Evolutionary conservation across 2,329 filamentous ascomycete species (phyloP).

Genomic region (Trichoderma afroharzianum): DNA sequence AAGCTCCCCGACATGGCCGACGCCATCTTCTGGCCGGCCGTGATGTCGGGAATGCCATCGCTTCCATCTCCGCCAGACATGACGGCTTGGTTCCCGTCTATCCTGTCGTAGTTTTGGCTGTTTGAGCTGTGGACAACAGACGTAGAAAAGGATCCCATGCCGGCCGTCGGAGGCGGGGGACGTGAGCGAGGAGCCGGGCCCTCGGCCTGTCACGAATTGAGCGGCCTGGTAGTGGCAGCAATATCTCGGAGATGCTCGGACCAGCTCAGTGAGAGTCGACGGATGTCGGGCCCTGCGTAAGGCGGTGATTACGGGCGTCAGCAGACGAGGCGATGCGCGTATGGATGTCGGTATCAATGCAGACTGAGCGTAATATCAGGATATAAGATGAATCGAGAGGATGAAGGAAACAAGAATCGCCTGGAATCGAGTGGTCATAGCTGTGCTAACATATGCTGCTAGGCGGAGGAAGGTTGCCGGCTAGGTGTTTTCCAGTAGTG

Average conservation of each 20-base stretch:
- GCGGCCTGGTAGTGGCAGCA: not conserved
- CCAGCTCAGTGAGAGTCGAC: not conserved
- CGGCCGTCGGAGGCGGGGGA: conserved; percentile 6
- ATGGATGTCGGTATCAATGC: not conserved
- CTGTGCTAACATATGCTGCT: not conserved
- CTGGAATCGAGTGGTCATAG: conserved; percentile 11
- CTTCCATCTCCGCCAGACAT: conserved; percentile 26
- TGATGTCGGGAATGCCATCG: conserved; percentile 60
- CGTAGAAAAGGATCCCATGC: conserved; percentile 18
- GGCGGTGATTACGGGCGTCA: not conserved
- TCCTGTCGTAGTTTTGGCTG: conserved; percentile 29
- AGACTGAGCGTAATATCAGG: not conserved
- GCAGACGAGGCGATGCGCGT: not conserved
- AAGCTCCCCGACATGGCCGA: conserved; percentile 89
- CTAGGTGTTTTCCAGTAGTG: not conserved
- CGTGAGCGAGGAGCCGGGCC: conserved; percentile 15
- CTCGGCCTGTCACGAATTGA: not conserved
- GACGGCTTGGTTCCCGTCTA: conserved; percentile 29
- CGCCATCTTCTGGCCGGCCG: conserved; percentile 86
- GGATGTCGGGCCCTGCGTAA: not conserved
- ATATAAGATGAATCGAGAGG: not conserved
- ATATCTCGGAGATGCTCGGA: conserved; percentile 15
- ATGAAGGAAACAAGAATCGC: not conserved
- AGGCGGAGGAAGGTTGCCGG: not conserved
- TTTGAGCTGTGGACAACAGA: conserved; percentile 16